Conservation (phyloP, 2,329 filamentous ascomycete species). For the Fusarium sp. region DNA sequence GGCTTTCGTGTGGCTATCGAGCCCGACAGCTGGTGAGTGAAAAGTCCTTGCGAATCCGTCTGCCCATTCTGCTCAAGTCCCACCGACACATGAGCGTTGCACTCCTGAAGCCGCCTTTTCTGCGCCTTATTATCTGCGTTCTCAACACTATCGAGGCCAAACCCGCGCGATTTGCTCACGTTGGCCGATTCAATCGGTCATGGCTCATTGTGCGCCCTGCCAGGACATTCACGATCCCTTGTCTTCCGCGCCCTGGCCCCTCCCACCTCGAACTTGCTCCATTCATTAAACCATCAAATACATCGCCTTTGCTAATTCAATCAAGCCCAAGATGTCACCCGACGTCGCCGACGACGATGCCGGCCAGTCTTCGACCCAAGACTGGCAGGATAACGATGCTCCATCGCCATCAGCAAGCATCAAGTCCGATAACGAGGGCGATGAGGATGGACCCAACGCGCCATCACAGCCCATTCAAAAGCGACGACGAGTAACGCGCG, state of each 20-base stretch:
- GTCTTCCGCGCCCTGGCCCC: conserved; percentile 14
- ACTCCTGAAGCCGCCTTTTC: conserved; percentile 11
- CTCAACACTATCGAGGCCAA: neutral
- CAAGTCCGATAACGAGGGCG: conserved; percentile 54
- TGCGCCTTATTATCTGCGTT: neutral
- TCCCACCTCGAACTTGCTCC: conserved; percentile 14
- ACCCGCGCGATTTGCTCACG: neutral
- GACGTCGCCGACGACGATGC: conserved; percentile 57
- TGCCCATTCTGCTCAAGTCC: conserved; percentile 9
- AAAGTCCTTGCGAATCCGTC: conserved; percentile 8
- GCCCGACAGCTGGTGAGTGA: conserved; percentile 36
- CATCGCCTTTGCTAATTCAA: conserved; percentile 35
- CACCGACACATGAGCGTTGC: conserved; percentile 11
- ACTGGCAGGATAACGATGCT: conserved; percentile 49
- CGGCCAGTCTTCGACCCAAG: conserved; percentile 47
- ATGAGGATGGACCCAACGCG: conserved; percentile 50
- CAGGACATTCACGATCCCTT: conserved; percentile 22
- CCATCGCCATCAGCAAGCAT: conserved; percentile 54
- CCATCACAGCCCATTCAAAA: conserved; percentile 73
- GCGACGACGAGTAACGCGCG: conserved; percentile 77
- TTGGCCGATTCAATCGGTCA: conserved; percentile 17
- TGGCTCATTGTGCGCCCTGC: conserved; percentile 10
- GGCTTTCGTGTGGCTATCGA: conserved; percentile 25
- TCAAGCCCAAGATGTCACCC: conserved; percentile 46
- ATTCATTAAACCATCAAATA: conserved; percentile 17